Conservation (phyloP, 2,329 filamentous ascomycete genomes). For the Tolypocladium cylindrosporum region DNA sequence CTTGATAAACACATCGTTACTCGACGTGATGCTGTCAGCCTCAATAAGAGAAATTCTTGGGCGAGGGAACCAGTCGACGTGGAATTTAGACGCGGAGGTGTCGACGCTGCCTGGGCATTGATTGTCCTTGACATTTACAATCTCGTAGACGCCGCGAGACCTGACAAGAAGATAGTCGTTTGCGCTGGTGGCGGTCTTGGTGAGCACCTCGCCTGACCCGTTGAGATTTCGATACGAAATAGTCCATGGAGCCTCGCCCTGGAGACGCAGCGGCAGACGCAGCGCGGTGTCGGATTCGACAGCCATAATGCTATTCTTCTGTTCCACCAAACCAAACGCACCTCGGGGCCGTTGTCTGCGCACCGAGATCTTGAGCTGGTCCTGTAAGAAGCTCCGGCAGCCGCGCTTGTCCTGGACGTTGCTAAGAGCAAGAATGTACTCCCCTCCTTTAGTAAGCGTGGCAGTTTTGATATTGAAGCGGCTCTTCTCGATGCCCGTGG, state of each 20-base stretch:
- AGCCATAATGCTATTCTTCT: constrained; percentile 62
- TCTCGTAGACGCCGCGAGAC: constrained; percentile 66
- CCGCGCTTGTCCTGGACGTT: constrained; percentile 78
- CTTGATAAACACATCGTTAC: constrained; percentile 54
- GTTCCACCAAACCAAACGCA: constrained; percentile 77
- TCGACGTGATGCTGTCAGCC: constrained; percentile 46
- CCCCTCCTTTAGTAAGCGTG: constrained; percentile 67
- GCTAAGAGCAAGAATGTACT: constrained; percentile 78
- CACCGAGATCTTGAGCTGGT: constrained; percentile 77
- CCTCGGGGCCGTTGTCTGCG: constrained; percentile 80
- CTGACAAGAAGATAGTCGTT: constrained; percentile 63
- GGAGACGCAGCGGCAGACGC: constrained; percentile 71
- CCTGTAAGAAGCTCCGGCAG: constrained; percentile 78
- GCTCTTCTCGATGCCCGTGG: constrained; percentile 51
- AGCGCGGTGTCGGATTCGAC: constrained; percentile 62
- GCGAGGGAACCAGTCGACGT: constrained; percentile 76
- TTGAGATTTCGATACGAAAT: constrained; percentile 65
- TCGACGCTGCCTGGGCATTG: constrained; percentile 79
- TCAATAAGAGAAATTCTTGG: constrained; percentile 61
- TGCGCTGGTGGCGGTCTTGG: constrained; percentile 37
- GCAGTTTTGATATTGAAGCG: constrained; percentile 66
- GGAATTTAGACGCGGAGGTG: constrained; percentile 60
- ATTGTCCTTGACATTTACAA: constrained; percentile 66
- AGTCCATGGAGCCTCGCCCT: constrained; percentile 77
- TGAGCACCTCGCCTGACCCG: constrained; percentile 33